Conservation (phyloP, 176 grass and related monocot species). For the Aegilops tauschii region DNA sequence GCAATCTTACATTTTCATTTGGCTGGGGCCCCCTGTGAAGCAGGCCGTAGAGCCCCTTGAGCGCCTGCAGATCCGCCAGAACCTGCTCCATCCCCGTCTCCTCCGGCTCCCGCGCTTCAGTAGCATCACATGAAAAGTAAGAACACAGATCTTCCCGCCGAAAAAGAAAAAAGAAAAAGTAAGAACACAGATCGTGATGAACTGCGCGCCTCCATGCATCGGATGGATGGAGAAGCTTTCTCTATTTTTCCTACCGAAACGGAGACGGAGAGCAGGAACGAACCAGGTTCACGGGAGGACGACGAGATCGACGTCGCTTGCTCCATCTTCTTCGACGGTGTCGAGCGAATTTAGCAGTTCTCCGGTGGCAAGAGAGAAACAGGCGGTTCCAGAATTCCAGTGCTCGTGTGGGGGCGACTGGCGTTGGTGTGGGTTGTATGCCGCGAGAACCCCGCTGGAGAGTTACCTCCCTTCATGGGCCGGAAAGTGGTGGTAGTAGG, state of each 20-base stretch:
- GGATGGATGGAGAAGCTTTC: not conserved
- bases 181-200: not conserved
- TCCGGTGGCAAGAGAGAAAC: not conserved
- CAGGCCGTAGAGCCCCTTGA: constrained; percentile 62
- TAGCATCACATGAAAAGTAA: not conserved
- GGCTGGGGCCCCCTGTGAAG: not conserved
- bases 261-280: not conserved
- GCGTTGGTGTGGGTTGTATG: not conserved
- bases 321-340: not conserved
- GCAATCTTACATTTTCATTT: constrained; percentile 16
- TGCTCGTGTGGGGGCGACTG: too few species aligned
- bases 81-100: constrained; percentile 32
- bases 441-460: not conserved
- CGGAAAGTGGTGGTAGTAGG: not conserved
- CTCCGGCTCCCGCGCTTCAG: constrained; percentile 2
- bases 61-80: constrained; percentile 45
- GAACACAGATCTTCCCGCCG: not conserved
- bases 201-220: not conserved
- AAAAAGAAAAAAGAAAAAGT: not conserved
- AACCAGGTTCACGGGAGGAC: not conserved
- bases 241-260: not conserved
- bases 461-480: not conserved
- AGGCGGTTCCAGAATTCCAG: not conserved
- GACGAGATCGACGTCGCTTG: not conserved
- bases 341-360: not conserved